Conservation (phyloP, 2,329 filamentous ascomycete genomes). For the Aureobasidium vineae region DNA sequence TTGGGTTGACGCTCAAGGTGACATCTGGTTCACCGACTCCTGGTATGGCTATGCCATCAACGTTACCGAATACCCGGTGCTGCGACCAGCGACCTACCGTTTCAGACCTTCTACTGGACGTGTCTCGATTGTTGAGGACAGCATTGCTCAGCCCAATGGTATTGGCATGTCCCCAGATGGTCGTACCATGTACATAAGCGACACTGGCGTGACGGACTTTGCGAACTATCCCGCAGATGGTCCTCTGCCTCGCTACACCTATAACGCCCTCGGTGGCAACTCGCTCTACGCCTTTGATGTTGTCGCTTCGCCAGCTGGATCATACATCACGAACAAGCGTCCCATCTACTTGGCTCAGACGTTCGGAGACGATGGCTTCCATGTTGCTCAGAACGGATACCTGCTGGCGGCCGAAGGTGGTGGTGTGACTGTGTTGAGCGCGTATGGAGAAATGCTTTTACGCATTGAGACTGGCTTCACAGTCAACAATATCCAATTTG, state of each 20-base stretch:
- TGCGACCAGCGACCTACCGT: constrained; percentile 42
- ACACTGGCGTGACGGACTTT: constrained; percentile 37
- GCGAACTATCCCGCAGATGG: constrained; percentile 24
- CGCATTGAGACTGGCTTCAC: constrained; percentile 30
- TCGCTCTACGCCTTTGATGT: constrained; percentile 31
- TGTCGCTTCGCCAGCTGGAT: constrained; percentile 27
- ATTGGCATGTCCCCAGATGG: constrained; percentile 48
- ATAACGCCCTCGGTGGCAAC: constrained; percentile 28
- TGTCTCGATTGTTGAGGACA: constrained; percentile 45
- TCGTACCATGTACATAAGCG: constrained; percentile 48
- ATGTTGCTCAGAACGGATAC: constrained; percentile 30
- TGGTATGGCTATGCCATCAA: constrained; percentile 29
- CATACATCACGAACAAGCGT: constrained; percentile 30
- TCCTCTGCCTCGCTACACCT: constrained; percentile 26
- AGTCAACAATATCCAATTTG: constrained; percentile 32
- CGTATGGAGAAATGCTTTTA: constrained; percentile 29
- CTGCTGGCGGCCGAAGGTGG: constrained; percentile 30
- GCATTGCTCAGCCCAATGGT: constrained; percentile 47
- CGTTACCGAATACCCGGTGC: constrained; percentile 30
- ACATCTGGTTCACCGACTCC: constrained; percentile 54
- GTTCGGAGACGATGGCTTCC: constrained; percentile 30
- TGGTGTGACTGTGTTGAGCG: constrained; percentile 30
- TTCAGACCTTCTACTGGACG: constrained; percentile 45
- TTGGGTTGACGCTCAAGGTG: constrained; percentile 43
- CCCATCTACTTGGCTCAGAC: constrained; percentile 30